Conservation (phyloP, 2,329 filamentous ascomycete genomes). For the Arthroderma uncinatum region DNA sequence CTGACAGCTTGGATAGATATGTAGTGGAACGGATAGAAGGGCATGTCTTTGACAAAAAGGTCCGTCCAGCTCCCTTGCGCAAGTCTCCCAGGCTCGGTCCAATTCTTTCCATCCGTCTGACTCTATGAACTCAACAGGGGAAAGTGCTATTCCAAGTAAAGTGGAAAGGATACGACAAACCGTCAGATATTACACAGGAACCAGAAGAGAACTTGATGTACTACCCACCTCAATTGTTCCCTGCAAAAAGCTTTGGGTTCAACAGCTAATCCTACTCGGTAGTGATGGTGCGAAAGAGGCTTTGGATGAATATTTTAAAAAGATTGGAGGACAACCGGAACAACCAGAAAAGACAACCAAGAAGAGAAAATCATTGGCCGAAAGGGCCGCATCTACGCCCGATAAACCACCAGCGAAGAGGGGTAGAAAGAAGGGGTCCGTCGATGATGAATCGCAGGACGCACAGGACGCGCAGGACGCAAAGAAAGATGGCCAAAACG, state of each 20-base stretch:
- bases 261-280: constrained; percentile 15
- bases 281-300: constrained; percentile 29
- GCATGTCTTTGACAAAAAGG: constrained; percentile 29
- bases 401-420: constrained; percentile 21
- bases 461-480: no score
- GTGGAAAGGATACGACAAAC: constrained; percentile 38
- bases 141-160: constrained; percentile 34
- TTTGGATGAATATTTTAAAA: constrained; percentile 32
- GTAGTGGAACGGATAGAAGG: constrained; percentile 32
- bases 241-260: neutral
- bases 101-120: neutral
- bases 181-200: constrained; percentile 36
- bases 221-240: neutral
- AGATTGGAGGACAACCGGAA: constrained; percentile 35
- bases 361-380: constrained; percentile 20
- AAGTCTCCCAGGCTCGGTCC: neutral
- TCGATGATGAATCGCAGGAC: neutral
- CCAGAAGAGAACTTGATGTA: constrained; percentile 33
- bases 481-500: neutral
- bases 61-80: constrained; percentile 15
- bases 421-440: constrained; percentile 16
- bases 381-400: constrained; percentile 18
- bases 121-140: constrained; percentile 19
- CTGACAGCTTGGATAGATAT: constrained; percentile 23
- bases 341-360: constrained; percentile 24